Base-by-base conservation (phyloP, 2,329 filamentous ascomycete species). In the Xylaria arbuscula region DNA sequence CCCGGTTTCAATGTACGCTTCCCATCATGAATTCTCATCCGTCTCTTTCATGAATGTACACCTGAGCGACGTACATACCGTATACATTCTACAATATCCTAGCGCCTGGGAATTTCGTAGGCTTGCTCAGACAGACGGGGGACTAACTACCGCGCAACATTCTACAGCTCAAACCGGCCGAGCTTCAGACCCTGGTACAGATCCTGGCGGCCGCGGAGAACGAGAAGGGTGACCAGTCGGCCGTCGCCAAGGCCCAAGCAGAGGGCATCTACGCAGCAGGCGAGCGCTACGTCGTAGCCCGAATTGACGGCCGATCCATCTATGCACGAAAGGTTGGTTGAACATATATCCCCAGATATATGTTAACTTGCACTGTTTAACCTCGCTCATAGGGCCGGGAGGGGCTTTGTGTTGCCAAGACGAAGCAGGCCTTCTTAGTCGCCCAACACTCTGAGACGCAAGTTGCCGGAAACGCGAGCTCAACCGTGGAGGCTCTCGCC, bases 371-470 rank as follows among this genome's bases (percentile, higher is more conserved):
- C 28, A 28, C 11, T 50, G 66, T 47, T 45, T 36, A 50, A 60
- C 22, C 53, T 57, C 15, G 51, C 53, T 45, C 69, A 70, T 72
- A 88, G 86, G 93, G 92, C 76, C 93, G 91, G 80, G 88, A 91
- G 79, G 96, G 96, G 73, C 83, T 97, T 77, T 86, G 91, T 78
- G 88, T 96, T 76, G 90, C 90, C 82, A 97, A 97, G 87, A 97
- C 95, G 77, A 90, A 87, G 78, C 91, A 97, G 83, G 93, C 94
- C 75, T 90, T 98, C 80, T 88, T 99, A 79, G 83, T 99, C 80
- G 92, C 89, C 75, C 93, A 97, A 85, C 93, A 98, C 86, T 86
- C 86, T 74, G 93, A 97, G 80, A 80, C 81, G 70, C 84, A 90
- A 74, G 86, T 92, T 80, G 92, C 92, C 61, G 90, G 93, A 79